phyloP scores from a whole-genome alignment of 78 protist genomes.

The Guillardia theta region DNA sequence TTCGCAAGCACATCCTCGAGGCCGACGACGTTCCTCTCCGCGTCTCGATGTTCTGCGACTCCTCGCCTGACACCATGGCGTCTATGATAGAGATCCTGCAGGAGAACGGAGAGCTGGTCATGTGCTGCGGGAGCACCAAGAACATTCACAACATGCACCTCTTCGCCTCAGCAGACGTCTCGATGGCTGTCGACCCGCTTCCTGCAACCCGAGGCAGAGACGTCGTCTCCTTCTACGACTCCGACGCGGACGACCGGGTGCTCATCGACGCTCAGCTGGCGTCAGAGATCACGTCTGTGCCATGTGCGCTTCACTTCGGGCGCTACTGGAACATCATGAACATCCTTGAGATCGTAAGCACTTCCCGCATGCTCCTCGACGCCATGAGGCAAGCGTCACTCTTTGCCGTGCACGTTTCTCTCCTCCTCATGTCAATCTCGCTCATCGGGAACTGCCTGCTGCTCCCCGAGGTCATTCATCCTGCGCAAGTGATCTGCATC shows the following conservation, averaged over 20 bases:
- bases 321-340: background rate
- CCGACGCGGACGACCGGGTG: background rate
- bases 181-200: background rate
- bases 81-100: background rate
- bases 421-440: background rate
- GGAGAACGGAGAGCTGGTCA: background rate
- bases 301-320: background rate
- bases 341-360: background rate
- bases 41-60: background rate
- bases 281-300: background rate
- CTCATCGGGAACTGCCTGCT: background rate
- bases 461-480: background rate
- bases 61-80: background rate
- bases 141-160: constrained; percentile 1
- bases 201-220: background rate
- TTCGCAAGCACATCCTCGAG: background rate
- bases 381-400: background rate
- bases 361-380: background rate
- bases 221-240: background rate
- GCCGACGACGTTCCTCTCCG: background rate
- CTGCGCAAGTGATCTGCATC: background rate
- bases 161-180: background rate
- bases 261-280: background rate
- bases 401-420: background rate
- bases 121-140: background rate